phyloP scores from a whole-genome alignment of 495 filamentous ascomycete genomes.

The Neurospora sp. region DNA sequence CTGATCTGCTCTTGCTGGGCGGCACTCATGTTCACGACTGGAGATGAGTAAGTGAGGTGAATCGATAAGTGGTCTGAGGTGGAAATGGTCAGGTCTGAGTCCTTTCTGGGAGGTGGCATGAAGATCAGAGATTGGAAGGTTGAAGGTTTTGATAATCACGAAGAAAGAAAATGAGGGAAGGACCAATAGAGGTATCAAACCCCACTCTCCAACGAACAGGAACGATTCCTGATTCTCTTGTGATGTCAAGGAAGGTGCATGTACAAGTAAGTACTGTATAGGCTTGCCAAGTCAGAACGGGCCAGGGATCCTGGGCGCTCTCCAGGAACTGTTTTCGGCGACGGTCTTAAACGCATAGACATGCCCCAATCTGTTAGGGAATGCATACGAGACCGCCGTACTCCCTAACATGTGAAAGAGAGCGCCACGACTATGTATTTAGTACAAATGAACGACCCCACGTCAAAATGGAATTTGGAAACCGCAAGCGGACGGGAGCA shows the following conservation, averaged over 20 bases:
- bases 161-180: not conserved
- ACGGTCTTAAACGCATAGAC: not conserved
- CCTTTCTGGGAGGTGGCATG: not conserved
- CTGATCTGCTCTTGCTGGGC: conserved; percentile 22
- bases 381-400: too few species aligned
- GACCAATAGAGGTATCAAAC: not conserved
- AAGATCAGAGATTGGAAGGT: not conserved
- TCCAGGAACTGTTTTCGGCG: not conserved
- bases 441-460: too few species aligned
- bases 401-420: too few species aligned
- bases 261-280: too few species aligned
- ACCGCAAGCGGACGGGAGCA: too few species aligned
- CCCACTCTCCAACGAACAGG: not conserved
- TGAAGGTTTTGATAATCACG: not conserved
- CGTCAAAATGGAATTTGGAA: too few species aligned
- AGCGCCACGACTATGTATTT: too few species aligned
- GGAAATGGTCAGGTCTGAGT: not conserved
- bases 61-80: not conserved
- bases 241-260: not conserved
- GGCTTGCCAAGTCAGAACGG: not conserved
- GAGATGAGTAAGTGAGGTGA: not conserved
- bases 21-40: conserved; percentile 16
- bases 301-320: not conserved
- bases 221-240: not conserved
- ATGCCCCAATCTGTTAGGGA: too few species aligned